Conservation (phyloP, 2,329 filamentous ascomycete species). For the Pseudogymnoascus sp. region DNA sequence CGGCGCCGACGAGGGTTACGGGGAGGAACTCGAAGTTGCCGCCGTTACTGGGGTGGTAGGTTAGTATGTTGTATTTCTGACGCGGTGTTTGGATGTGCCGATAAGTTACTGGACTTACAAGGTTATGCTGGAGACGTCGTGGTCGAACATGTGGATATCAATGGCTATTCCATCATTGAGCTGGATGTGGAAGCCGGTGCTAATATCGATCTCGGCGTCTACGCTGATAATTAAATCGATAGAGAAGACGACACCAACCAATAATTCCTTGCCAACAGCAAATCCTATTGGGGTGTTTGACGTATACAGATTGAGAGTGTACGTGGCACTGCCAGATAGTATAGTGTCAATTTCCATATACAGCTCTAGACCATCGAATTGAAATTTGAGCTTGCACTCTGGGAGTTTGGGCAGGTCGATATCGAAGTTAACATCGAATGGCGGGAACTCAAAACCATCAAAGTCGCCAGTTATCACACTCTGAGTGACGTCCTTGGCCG, state of each 20-base stretch:
- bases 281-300: slow-evolving; percentile 38
- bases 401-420: slow-evolving; percentile 36
- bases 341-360: slow-evolving; percentile 40
- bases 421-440: slow-evolving; percentile 35
- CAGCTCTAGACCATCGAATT: slow-evolving; percentile 43
- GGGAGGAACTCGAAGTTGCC: slow-evolving; percentile 49
- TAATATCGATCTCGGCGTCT: slow-evolving; percentile 40
- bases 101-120: slow-evolving; percentile 34
- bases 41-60: slow-evolving; percentile 33
- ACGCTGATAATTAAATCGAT: slow-evolving; percentile 44
- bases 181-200: slow-evolving; percentile 45
- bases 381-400: slow-evolving; percentile 34
- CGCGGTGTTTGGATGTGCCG: neutral
- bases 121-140: slow-evolving; percentile 37
- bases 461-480: slow-evolving; percentile 22
- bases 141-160: slow-evolving; percentile 41
- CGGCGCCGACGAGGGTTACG: slow-evolving; percentile 39
- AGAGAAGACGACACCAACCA: slow-evolving; percentile 39
- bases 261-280: slow-evolving; percentile 29
- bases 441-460: slow-evolving; percentile 26
- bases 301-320: slow-evolving; percentile 40
- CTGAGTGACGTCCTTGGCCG: slow-evolving; percentile 20
- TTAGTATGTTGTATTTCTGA: neutral
- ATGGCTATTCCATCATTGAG: slow-evolving; percentile 42
- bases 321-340: slow-evolving; percentile 34